These are phyloP conservation scores for Aurantiochytrium sp. DNA, from an alignment of 108 stramenopile genomes.

Conservation along the genomic window DNA sequence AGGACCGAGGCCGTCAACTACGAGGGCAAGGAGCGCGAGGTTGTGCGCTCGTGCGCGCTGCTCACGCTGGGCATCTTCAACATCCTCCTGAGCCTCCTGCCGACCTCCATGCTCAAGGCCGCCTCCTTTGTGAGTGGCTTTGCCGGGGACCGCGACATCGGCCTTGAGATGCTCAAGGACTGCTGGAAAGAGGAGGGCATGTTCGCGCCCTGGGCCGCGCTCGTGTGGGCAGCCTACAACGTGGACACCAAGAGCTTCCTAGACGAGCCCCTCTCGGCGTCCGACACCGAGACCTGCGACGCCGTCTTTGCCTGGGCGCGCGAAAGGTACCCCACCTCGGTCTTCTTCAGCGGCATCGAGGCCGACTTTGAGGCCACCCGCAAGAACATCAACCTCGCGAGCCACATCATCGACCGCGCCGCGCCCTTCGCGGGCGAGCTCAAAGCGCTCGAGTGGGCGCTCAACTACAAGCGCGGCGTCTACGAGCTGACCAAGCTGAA, in stretches of 20 bases:
- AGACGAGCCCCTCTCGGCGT: background rate
- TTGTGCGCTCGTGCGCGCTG: constrained; percentile 7
- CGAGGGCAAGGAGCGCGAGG: constrained; percentile 4
- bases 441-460: constrained; percentile 29
- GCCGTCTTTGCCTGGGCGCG: background rate
- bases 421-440: constrained; percentile 2
- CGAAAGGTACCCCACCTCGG: background rate
- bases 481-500: constrained; percentile 14
- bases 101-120: constrained; percentile 28
- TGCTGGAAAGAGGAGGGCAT: constrained; percentile 28
- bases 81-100: constrained; percentile 21
- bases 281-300: background rate
- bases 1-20: background rate
- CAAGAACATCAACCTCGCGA: background rate
- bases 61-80: constrained; percentile 22
- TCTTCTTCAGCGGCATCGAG: constrained; percentile 26
- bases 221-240: background rate
- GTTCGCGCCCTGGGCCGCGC: constrained; percentile 20
- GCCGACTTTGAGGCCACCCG: background rate
- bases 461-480: constrained; percentile 29
- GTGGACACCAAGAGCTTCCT: constrained; percentile 22
- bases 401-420: background rate
- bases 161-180: constrained; percentile 11
- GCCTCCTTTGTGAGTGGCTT: background rate
- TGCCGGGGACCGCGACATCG: background rate